Evolutionary conservation across 441 rosid genomes (phyloP), one percentile per base, ranked within the genome.

Genomic region (Adansonia madagascariensis): DNA sequence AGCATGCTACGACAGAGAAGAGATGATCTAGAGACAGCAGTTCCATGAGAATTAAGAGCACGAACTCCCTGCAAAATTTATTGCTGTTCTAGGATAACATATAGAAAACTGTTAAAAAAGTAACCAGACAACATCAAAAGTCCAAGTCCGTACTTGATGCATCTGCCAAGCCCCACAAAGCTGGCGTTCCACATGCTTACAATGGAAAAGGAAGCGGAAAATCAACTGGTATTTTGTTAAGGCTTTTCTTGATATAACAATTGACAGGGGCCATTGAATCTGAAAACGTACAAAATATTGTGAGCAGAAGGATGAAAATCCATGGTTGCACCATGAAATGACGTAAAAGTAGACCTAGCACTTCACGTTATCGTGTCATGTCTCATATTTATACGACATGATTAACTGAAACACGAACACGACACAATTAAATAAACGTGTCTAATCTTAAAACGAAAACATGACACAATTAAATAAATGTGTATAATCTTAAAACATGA

Each of bases 1-100:
- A 96, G 96, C 98, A 96, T 94, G 85, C 97, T 94, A 68, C 98
- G 98, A 73, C 98, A 96, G 73, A 96, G 95, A 80, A 96, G 89
- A 63, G 98, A 91, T 80, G 97, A 96, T 88, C 99, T 88, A 80
- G 86, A 84, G 76, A 96, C 85, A 71, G 92, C 94, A 18, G 99
- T 89, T 82, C 97, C 97, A 39, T 84, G 86, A 44, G 89, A 78
- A 78, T 88, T 89, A 80, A 94, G 85, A 70, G 90, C 91, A 73
- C 94, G 94, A 68, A 91, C 90, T 74, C 98, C 99, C 98, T 94
- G 86, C 75, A 79, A 17, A 80, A 65, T 31, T 44, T n/a, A 60
- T 73, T 73, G 70, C 75, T 78, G 76, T 73, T 73, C 24, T 24
- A 68, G 80, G 78, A 75, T 79, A 64, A 62, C 76, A 79, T 62